Percentiles rank a stretch among this genome's conserved stretches.
phyloP scores from a whole-genome alignment of 2,329 filamentous ascomycete species.

The Daldinia sp. region DNA sequence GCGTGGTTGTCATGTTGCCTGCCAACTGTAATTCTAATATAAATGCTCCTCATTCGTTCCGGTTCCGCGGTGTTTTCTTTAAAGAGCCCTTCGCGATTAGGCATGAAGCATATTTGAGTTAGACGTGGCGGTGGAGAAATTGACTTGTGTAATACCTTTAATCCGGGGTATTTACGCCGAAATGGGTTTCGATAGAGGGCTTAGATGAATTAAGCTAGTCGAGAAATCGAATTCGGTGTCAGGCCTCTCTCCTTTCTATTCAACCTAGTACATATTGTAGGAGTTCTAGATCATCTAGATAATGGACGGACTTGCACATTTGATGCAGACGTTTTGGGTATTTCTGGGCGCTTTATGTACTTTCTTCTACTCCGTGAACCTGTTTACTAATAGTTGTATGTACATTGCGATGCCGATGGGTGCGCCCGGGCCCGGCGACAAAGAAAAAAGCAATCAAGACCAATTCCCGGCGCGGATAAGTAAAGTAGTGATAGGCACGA shows the following conservation, averaged over 20 bases:
- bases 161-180: too few relatives aligned
- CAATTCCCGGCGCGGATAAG: constrained; percentile 11
- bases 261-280: background rate
- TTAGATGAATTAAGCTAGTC: background rate
- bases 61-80: background rate
- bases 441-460: constrained; percentile 27
- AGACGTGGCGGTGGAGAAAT: too few relatives aligned
- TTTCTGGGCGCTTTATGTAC: constrained; percentile 31
- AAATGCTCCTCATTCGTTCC: background rate
- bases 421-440: constrained; percentile 30
- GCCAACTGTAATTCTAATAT: background rate
- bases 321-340: background rate
- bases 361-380: constrained; percentile 27
- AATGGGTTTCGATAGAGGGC: background rate
- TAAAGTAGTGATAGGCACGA: constrained; percentile 13
- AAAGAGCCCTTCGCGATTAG: background rate
- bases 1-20: background rate
- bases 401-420: constrained; percentile 32
- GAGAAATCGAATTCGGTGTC: background rate
- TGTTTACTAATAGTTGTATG: constrained; percentile 34
- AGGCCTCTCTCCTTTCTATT: background rate
- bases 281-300: background rate
- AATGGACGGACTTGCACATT: background rate
- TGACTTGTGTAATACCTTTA: background rate
- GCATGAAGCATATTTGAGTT: background rate